phyloP scores from a whole-genome alignment of 75 land plant species.

The Sequoiadendron giganteum region DNA sequence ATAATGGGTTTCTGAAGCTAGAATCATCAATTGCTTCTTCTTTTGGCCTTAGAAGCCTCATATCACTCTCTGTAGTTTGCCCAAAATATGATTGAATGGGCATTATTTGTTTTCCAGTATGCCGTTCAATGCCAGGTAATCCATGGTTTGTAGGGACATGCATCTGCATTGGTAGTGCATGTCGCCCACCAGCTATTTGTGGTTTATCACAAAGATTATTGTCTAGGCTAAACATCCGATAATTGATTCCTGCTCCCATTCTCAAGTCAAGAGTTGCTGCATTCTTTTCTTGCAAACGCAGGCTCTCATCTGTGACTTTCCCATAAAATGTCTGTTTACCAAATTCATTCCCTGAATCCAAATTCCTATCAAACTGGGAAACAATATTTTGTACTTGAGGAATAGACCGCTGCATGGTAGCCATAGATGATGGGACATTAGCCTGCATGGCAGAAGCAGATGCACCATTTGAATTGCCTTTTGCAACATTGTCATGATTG shows the following conservation, averaged over 20 bases:
- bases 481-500: conserved; percentile 20
- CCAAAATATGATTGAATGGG: conserved; percentile 10
- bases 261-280: neutral
- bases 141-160: conserved; percentile 7
- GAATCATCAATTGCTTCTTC: conserved; percentile 5
- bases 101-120: neutral
- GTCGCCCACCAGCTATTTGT: neutral
- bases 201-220: conserved; percentile 1
- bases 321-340: neutral
- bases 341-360: conserved; percentile 7
- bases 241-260: conserved; percentile 8
- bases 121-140: neutral
- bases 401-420: conserved; percentile 7
- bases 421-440: conserved; percentile 7
- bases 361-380: conserved; percentile 3
- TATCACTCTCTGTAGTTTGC: neutral
- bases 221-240: neutral
- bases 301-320: neutral
- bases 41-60: conserved; percentile 9
- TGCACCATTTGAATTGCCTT: neutral
- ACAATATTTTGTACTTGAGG: conserved; percentile 9
- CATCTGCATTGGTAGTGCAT: conserved; percentile 1
- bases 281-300: conserved; percentile 10
- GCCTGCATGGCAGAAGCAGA: conserved; percentile 3
- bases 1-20: neutral